A percentile compares a stretch with the other conserved stretches of the same genome.
Conservation (phyloP, 306 rosid genomes). For the Styphnolobium japonicum region DNA sequence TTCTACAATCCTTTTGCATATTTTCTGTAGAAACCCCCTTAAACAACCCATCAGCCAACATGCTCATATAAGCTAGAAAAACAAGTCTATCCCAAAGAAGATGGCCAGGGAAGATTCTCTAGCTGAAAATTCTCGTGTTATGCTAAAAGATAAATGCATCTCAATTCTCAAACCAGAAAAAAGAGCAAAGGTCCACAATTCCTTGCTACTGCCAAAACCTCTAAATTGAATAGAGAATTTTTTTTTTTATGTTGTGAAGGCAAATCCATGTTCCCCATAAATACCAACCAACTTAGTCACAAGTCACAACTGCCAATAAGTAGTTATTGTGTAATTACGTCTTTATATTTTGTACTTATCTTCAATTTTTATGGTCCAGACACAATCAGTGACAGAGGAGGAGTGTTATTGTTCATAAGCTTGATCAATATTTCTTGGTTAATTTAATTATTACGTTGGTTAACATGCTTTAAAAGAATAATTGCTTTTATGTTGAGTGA, state of each 20-base stretch:
- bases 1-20: not conserved
- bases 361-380: not conserved
- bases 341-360: not conserved
- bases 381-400: not conserved
- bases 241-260: no score
- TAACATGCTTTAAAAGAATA: not conserved
- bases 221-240: not conserved
- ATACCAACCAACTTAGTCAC: not conserved
- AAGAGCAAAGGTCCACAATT: not conserved
- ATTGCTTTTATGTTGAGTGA: constrained; percentile 3
- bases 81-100: not conserved
- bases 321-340: not conserved
- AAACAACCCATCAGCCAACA: not conserved
- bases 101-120: not conserved
- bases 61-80: not conserved
- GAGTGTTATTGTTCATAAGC: constrained; percentile 8
- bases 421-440: not conserved
- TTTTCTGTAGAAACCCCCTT: no score
- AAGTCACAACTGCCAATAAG: not conserved
- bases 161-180: not conserved
- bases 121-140: not conserved
- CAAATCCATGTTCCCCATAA: not conserved
- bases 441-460: not conserved
- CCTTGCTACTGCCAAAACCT: not conserved
- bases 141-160: not conserved